These are phyloP conservation scores for Actinidia chinensis DNA, from an alignment of 179 eudicot species.

Conservation along the genomic window DNA sequence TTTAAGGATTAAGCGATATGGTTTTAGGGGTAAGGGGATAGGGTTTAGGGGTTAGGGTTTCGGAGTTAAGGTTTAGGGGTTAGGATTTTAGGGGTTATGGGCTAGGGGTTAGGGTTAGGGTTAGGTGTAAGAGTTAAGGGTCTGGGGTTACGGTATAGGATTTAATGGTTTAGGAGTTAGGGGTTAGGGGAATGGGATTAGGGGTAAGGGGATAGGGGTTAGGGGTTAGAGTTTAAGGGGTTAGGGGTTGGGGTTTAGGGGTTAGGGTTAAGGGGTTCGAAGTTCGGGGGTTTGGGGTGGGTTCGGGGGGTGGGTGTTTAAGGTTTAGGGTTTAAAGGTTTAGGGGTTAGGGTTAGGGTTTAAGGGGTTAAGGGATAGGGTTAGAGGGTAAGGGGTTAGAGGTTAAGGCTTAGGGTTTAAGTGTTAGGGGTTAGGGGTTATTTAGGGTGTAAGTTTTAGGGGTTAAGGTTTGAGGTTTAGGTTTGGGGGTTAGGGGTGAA, in stretches of 20 bases:
- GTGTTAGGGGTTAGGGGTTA: constrained; percentile 11
- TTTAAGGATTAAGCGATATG: too few species aligned
- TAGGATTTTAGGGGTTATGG: constrained; percentile 14
- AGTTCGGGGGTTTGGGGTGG: not conserved
- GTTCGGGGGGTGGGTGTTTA: not conserved
- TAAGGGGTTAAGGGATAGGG: constrained; percentile 18
- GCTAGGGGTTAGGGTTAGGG: constrained; percentile 16
- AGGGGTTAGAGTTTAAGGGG: constrained; percentile 19
- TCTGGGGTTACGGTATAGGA: not conserved
- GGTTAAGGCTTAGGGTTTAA: constrained; percentile 8
- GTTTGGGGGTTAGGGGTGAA: not conserved
- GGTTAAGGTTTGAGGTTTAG: constrained; percentile 10
- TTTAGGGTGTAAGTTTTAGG: constrained; percentile 8
- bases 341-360: constrained; percentile 7
- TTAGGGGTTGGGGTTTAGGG: constrained; percentile 12
- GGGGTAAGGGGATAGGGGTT: constrained; percentile 11
- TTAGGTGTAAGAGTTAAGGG: too few species aligned
- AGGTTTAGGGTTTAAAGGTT: constrained; percentile 11
- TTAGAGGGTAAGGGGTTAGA: constrained; percentile 4
- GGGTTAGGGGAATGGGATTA: constrained; percentile 11
- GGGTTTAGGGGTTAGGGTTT: constrained; percentile 20
- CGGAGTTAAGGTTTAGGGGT: constrained; percentile 19
- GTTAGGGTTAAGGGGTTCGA: constrained; percentile 12
- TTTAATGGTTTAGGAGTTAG: not conserved
- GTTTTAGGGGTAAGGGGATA: too few species aligned